Percentiles rank a stretch among this genome's conserved stretches.
Evolutionary conservation across 2,329 filamentous ascomycete species (phyloP).

Genomic region (Colletotrichum acutatum): DNA sequence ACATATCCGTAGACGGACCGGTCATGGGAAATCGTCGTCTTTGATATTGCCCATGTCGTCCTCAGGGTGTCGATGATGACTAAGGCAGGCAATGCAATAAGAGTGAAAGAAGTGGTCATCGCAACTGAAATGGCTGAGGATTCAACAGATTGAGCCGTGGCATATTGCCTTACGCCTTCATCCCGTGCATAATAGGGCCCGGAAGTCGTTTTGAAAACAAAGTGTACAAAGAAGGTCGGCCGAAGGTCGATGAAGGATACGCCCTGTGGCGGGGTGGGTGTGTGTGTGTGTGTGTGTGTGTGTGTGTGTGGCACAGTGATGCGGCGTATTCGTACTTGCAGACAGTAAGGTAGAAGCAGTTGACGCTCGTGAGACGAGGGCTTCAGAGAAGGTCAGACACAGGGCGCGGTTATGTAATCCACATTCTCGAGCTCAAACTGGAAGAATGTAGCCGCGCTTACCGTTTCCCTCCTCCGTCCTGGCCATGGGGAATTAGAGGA

Average conservation of each 20-base stretch:
- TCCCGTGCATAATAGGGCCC: background rate
- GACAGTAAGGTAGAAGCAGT: background rate
- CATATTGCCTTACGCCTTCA: background rate
- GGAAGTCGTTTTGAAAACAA: slow-evolving; percentile 4
- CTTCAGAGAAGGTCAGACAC: background rate
- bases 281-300: background rate
- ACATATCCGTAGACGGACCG: background rate
- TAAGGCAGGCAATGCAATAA: background rate
- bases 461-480: background rate
- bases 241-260: background rate
- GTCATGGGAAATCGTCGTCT: background rate
- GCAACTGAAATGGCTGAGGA: background rate
- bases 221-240: background rate
- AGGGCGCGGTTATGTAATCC: background rate
- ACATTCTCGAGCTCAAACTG: background rate
- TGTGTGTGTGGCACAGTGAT: background rate
- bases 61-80: background rate
- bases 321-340: background rate
- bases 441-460: background rate
- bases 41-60: background rate
- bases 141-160: background rate
- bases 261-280: slow-evolving; percentile 1
- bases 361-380: background rate
- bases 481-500: background rate
- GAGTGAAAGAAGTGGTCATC: background rate